Percentiles rank a stretch among this genome's conserved stretches.
These are phyloP conservation scores for Malus asiatica DNA, from an alignment of 306 rosid species.

Conservation along the genomic window DNA sequence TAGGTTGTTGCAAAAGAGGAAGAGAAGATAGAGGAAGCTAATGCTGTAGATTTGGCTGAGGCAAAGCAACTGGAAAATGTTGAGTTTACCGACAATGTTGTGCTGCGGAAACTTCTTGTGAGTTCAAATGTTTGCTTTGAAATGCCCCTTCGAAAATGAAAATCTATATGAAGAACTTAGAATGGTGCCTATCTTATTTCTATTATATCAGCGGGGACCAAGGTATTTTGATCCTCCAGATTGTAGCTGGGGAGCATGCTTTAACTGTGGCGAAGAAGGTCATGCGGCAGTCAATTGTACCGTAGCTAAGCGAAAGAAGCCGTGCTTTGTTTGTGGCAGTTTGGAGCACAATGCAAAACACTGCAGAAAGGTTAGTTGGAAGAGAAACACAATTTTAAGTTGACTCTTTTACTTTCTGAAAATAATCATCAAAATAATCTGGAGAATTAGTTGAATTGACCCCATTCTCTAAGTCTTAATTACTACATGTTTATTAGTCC, in stretches of 20 bases:
- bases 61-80: constrained; percentile 26
- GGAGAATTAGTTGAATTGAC: not conserved
- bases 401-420: not conserved
- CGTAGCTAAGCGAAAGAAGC: constrained; percentile 54
- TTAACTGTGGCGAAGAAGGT: constrained; percentile 88
- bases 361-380: constrained; percentile 52
- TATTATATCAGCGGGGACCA: constrained; percentile 79
- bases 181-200: constrained; percentile 35
- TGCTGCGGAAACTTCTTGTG: constrained; percentile 84
- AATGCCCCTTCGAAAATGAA: constrained; percentile 30
- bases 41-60: not conserved
- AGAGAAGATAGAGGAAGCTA: constrained; percentile 6
- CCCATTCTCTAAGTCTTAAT: not conserved
- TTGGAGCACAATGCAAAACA: constrained; percentile 69
- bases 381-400: not conserved
- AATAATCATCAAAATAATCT: not conserved
- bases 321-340: constrained; percentile 88
- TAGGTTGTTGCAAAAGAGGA: constrained; percentile 38
- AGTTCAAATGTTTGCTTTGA: constrained; percentile 43
- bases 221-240: constrained; percentile 95
- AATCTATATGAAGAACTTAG: constrained; percentile 36
- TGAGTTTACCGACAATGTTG: constrained; percentile 42
- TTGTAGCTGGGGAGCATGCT: constrained; percentile 81
- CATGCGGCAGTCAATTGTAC: constrained; percentile 75
- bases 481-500: not conserved